Evolutionary conservation across 805 yeast species (phyloP).

Genomic region (Alloascoidea africana): DNA sequence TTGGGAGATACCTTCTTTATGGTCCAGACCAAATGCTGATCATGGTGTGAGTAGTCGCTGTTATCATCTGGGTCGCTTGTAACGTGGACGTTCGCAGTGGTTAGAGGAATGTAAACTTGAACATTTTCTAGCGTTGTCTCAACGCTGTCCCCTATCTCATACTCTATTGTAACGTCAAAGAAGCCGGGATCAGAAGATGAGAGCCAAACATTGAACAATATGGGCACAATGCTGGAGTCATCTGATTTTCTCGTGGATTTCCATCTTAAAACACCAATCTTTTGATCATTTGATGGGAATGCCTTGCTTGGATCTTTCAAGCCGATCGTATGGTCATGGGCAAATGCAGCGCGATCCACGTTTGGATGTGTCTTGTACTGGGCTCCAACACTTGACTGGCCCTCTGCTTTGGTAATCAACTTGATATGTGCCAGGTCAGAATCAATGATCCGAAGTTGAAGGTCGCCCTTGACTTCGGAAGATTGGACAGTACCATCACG

Average conservation of each 20-base stretch:
- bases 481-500: conserved; percentile 67
- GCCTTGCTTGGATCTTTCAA: conserved; percentile 65
- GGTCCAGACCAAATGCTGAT: conserved; percentile 57
- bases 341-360: conserved; percentile 68
- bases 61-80: conserved; percentile 31
- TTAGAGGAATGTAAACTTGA: conserved; percentile 47
- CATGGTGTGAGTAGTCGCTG: conserved; percentile 35
- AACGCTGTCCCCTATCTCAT: conserved; percentile 45
- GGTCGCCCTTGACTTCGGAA: conserved; percentile 80
- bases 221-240: conserved; percentile 43
- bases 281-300: conserved; percentile 85
- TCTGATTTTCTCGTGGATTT: conserved; percentile 53
- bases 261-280: conserved; percentile 90
- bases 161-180: conserved; percentile 75
- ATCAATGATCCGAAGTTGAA: conserved; percentile 76
- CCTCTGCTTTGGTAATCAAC: conserved; percentile 38
- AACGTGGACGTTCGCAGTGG: conserved; percentile 37
- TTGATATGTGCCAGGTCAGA: conserved; percentile 53
- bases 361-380: conserved; percentile 94
- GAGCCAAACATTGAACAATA: conserved; percentile 78
- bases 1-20: conserved; percentile 38
- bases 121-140: conserved; percentile 36
- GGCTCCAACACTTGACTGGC: conserved; percentile 26
- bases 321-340: conserved; percentile 39
- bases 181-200: conserved; percentile 40